Conservation (phyloP, 208 protist genomes). For the Leishmania tarentolae region DNA sequence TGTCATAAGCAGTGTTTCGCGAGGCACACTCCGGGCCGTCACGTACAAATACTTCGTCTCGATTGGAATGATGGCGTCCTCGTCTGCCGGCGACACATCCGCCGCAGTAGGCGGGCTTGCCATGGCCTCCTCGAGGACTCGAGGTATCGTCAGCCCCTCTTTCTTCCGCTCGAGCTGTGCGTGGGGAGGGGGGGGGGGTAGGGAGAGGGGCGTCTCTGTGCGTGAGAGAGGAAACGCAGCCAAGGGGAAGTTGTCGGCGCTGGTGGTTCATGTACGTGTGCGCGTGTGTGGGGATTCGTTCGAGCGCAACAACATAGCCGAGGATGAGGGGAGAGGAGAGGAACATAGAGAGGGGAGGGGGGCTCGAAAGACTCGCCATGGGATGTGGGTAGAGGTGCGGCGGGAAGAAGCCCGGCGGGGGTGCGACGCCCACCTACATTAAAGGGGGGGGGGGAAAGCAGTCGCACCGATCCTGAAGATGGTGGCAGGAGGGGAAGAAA, state of each 20-base stretch:
- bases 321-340: background rate
- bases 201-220: background rate
- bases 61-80: constrained; percentile 37
- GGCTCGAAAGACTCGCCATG: background rate
- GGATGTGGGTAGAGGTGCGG: background rate
- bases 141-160: background rate
- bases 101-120: background rate
- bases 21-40: constrained; percentile 21
- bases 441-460: background rate
- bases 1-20: constrained; percentile 30
- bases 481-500: too few species aligned
- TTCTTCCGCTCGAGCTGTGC: background rate
- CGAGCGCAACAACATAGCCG: background rate
- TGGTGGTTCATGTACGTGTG: background rate
- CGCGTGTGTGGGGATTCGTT: background rate
- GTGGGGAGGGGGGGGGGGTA: background rate
- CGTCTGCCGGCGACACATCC: background rate
- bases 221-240: background rate
- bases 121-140: background rate
- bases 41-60: constrained; percentile 37
- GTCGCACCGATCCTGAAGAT: too few species aligned
- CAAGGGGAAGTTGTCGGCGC: background rate
- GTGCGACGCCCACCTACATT: background rate
- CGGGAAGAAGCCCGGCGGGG: background rate
- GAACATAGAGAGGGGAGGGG: background rate